phyloP scores from a whole-genome alignment of 1,139 yeast genomes.

The Magnusiomyces fungicola region DNA sequence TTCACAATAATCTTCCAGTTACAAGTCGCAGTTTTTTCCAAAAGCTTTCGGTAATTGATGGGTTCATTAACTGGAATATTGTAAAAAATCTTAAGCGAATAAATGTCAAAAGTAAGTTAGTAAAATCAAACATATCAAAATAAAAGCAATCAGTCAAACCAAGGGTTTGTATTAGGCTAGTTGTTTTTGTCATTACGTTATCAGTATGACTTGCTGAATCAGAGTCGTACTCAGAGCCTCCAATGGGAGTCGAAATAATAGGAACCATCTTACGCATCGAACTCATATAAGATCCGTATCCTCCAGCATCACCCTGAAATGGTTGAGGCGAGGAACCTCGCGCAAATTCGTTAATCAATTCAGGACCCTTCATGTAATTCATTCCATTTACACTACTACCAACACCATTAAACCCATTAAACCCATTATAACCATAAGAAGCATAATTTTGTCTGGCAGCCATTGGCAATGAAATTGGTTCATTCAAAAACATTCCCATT shows the following conservation, averaged over 20 bases:
- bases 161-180: too few species aligned
- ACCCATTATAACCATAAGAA: neutral
- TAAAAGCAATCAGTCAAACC: neutral
- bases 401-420: neutral
- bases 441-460: neutral
- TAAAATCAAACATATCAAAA: neutral
- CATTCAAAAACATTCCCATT: too few species aligned
- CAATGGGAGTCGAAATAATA: too few species aligned
- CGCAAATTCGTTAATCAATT: too few species aligned
- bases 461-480: too few species aligned
- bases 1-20: conserved; percentile 32
- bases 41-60: conserved; percentile 25
- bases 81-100: neutral
- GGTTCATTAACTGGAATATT: conserved; percentile 20
- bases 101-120: neutral
- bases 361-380: too few species aligned
- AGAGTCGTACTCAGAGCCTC: neutral
- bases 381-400: neutral
- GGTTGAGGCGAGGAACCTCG: too few species aligned
- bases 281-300: too few species aligned
- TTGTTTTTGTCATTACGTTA: too few species aligned
- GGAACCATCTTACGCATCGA: too few species aligned
- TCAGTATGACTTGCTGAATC: neutral
- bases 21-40: conserved; percentile 26
- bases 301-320: too few species aligned